phyloP scores from a whole-genome alignment of 2,329 filamentous ascomycete species.

The Fusarium agapanthi region DNA sequence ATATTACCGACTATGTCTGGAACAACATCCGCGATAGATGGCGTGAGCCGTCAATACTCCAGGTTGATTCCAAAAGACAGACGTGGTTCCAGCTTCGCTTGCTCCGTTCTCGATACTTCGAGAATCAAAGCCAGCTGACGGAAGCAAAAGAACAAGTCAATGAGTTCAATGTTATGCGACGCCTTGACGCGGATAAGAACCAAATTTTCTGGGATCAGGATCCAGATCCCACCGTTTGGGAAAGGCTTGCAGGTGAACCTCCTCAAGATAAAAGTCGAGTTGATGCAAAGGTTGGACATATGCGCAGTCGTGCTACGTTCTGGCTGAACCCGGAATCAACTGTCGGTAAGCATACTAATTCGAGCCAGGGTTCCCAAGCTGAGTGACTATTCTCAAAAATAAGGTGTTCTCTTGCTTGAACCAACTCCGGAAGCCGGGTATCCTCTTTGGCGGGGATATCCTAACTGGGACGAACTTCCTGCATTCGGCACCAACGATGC shows the following conservation, averaged over 20 bases:
- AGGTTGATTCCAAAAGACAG: neutral
- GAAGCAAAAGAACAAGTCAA: neutral
- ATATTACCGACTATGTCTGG: neutral
- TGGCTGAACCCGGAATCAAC: neutral
- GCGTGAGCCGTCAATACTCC: neutral
- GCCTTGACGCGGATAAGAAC: neutral
- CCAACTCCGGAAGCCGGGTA: neutral
- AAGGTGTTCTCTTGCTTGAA: neutral
- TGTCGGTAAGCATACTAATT: neutral
- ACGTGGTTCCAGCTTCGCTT: neutral
- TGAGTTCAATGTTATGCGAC: neutral
- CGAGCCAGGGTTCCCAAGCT: rapidly evolving
- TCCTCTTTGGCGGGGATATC: neutral
- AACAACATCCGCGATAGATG: neutral
- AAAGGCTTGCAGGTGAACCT: neutral
- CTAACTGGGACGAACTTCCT: neutral
- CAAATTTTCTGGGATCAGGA: neutral
- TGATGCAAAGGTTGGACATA: neutral
- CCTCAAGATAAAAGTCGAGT: neutral
- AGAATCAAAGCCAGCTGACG: neutral
- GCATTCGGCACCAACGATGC: neutral
- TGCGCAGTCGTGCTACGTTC: neutral
- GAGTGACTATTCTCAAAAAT: neutral
- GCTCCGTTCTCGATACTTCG: neutral
- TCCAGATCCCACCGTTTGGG: neutral